Evolutionary conservation across 306 rosid species (phyloP), one percentile per base, ranked within the genome.

Genomic region (Vigna angularis): DNA sequence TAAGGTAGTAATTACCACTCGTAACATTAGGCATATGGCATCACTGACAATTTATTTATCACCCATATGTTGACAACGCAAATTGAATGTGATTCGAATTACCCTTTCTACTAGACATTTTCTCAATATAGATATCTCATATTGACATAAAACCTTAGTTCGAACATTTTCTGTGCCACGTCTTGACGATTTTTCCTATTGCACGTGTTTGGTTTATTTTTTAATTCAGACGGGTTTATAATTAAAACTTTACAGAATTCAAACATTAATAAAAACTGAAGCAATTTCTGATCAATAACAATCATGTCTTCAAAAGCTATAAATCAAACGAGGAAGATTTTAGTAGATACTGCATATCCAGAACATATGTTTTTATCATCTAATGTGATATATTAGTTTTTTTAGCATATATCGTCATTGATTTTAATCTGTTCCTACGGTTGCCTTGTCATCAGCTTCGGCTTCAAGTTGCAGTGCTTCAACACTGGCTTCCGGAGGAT

Each of bases 401-500:
- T 78, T 49, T 70, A 28, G 38, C 53, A 45, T 20, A 74, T 36
- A 50, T 49, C 50, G 14, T 67, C 6, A 30, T 44, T 73, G 47
- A 9, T 77, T 78, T 78, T 87, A 58, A 89, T 78, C 30, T 15
- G 70, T 81, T 12, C 26, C 48, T 49, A 26, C 76, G 34, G 49
- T 74, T 86, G 50, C 4, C 32, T 5, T 73, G 63, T 68, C 68
- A 49, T 38, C 86, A 69, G 73, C 2, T 72, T 32, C 87, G 28
- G 48, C 5, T 66, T 70, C 93, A 48, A 68, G 55, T 6, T 95
- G 98, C 91, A 77, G 61, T 47, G 72, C 85, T 36, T 24, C 87
- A 63, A 80, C 83, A 62, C 58, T 81, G 72, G 18, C 87, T 48
- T 82, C 93, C 42, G 90, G 90, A 0, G 82, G 70, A 47, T 95